Evolutionary conservation across 2,329 filamentous ascomycete genomes (phyloP).

Genomic region (Xylariaceae sp.): DNA sequence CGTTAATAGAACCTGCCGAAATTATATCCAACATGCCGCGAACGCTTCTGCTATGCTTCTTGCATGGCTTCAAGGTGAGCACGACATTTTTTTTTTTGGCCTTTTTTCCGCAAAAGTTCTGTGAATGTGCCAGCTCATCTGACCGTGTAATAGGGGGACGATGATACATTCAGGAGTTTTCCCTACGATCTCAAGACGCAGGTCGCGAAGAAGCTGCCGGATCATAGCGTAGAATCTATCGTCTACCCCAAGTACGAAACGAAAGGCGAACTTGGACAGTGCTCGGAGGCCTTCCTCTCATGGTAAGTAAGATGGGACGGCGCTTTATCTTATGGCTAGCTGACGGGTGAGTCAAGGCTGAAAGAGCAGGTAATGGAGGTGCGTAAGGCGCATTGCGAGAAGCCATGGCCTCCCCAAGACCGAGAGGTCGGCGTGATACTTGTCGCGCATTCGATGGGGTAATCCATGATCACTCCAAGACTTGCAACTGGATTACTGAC

Average conservation of each 20-base stretch:
- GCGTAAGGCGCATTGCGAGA: conserved; percentile 62
- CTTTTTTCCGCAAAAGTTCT: too few species aligned
- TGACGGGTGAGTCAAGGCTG: conserved; percentile 47
- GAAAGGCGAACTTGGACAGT: conserved; percentile 57
- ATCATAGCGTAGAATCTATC: conserved; percentile 55
- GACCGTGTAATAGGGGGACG: conserved; percentile 47
- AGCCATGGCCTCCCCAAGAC: conserved; percentile 73
- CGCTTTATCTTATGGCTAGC: neutral
- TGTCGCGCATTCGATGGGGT: conserved; percentile 79
- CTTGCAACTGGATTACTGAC: conserved; percentile 29
- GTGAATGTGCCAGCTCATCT: too few species aligned
- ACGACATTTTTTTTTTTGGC: neutral
- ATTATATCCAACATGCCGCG: conserved; percentile 37
- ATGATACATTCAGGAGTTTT: conserved; percentile 66
- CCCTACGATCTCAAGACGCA: conserved; percentile 57
- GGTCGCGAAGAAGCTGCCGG: conserved; percentile 54
- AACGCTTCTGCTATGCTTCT: conserved; percentile 66
- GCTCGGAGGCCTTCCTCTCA: conserved; percentile 40
- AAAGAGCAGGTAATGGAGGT: conserved; percentile 78
- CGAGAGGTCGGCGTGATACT: conserved; percentile 76
- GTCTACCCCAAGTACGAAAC: conserved; percentile 73
- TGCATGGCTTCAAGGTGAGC: conserved; percentile 68
- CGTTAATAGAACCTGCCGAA: too few species aligned
- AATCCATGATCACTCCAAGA: conserved; percentile 10
- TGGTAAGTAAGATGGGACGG: conserved; percentile 32